Conservation (phyloP, 208 protist species). For the Acanthamoeba royreba region DNA sequence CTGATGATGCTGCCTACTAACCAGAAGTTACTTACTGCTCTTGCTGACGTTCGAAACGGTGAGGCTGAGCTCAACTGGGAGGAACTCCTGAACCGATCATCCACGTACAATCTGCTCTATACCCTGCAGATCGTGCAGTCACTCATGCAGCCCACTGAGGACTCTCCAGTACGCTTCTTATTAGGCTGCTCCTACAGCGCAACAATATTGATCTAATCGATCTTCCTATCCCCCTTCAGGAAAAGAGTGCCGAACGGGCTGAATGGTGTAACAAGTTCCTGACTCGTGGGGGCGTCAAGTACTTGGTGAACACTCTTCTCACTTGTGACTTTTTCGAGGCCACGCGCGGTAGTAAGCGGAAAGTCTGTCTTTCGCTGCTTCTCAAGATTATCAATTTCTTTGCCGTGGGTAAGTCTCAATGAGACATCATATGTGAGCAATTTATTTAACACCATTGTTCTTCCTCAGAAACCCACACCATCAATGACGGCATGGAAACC, state of each 20-base stretch:
- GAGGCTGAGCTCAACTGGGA: conserved; percentile 30
- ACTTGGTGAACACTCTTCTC: conserved; percentile 50
- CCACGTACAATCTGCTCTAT: conserved; percentile 52
- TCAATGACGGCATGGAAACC: neutral
- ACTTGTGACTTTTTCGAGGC: conserved; percentile 42
- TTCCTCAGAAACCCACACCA: neutral
- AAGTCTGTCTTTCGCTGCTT: conserved; percentile 47
- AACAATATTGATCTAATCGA: neutral
- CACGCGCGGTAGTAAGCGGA: conserved; percentile 53
- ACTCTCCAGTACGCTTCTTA: neutral
- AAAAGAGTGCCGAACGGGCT: neutral
- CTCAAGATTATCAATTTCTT: conserved; percentile 57
- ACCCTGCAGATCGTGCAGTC: conserved; percentile 57
- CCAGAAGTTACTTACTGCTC: conserved; percentile 36
- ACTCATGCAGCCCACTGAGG: conserved; percentile 25
- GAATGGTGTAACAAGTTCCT: conserved; percentile 59
- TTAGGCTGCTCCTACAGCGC: neutral
- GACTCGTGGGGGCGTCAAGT: neutral
- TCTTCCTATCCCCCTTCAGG: neutral
- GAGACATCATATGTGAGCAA: neutral
- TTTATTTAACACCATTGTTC: neutral
- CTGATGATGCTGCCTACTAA: conserved; percentile 68
- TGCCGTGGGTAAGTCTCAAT: neutral
- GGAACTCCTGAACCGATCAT: conserved; percentile 14
- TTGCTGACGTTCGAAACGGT: neutral